Evolutionary conservation across 768 basidiomycete species (phyloP).

Genomic region (Mycena capillaripes): DNA sequence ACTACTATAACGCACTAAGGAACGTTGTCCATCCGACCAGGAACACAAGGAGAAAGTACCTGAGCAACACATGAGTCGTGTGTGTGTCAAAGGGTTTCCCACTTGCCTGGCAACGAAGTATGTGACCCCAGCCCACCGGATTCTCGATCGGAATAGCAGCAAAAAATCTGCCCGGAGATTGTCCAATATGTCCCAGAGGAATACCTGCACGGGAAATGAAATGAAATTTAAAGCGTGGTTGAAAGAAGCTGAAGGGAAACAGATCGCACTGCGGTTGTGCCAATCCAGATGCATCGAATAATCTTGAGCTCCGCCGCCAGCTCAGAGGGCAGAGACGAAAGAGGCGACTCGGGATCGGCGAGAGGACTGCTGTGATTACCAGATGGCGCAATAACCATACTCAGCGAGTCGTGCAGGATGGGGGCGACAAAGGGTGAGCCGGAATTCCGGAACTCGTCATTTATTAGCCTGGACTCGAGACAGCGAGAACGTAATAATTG

Average conservation of each 20-base stretch:
- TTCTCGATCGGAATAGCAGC: neutral
- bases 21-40: neutral
- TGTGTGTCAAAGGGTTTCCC: neutral
- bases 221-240: neutral
- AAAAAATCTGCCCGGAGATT: neutral
- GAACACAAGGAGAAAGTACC: neutral
- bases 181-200: slow-evolving; percentile 9
- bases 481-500: too few relatives aligned
- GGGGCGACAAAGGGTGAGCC: too few relatives aligned
- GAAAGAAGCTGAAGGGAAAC: neutral
- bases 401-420: too few relatives aligned
- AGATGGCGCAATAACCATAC: too few relatives aligned
- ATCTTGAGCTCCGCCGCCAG: neutral
- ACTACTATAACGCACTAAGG: neutral
- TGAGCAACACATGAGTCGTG: neutral
- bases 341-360: too few relatives aligned
- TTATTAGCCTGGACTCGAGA: too few relatives aligned
- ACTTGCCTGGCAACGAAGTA: neutral
- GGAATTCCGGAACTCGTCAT: too few relatives aligned
- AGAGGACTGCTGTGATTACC: too few relatives aligned
- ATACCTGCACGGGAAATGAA: slow-evolving; percentile 4
- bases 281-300: neutral
- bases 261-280: neutral
- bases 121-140: neutral
- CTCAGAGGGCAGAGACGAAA: too few relatives aligned